A percentile compares a stretch with the other conserved stretches of the same genome.
These are phyloP conservation scores for Cyberlindnera misumaiensis DNA, from an alignment of 805 yeast genomes.

Conservation along the genomic window DNA sequence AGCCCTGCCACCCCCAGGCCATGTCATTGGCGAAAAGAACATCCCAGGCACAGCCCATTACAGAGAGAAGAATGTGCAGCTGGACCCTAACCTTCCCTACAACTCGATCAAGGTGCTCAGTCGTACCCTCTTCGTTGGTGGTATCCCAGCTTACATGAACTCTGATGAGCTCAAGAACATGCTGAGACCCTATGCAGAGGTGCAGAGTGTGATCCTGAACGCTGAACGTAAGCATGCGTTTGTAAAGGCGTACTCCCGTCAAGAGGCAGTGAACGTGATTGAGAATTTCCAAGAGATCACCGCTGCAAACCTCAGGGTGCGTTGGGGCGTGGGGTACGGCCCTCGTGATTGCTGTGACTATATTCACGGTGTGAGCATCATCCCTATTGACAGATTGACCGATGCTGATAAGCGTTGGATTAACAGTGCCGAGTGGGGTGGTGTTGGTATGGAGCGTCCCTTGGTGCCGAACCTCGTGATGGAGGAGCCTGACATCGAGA, in stretches of 20 bases:
- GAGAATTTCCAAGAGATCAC: constrained; percentile 61
- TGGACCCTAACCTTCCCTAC: constrained; percentile 65
- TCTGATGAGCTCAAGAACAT: constrained; percentile 64
- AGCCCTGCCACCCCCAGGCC: constrained; percentile 22
- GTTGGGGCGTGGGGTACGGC: constrained; percentile 99
- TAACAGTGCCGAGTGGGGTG: constrained; percentile 91
- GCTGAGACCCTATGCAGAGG: constrained; percentile 81
- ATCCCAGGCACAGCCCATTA: constrained; percentile 67
- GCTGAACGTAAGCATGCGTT: constrained; percentile 92
- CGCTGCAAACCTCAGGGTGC: constrained; percentile 56
- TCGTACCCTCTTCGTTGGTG: constrained; percentile 91
- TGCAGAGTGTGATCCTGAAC: constrained; percentile 84
- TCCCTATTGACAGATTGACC: constrained; percentile 81
- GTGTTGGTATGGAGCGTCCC: constrained; percentile 78
- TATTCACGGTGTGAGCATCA: constrained; percentile 80
- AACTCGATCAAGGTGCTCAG: constrained; percentile 79
- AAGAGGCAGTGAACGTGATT: constrained; percentile 82
- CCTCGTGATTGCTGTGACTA: constrained; percentile 98
- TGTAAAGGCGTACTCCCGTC: constrained; percentile 86
- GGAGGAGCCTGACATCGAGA: constrained; percentile 97
- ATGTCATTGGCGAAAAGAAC: constrained; percentile 53
- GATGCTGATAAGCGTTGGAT: constrained; percentile 94
- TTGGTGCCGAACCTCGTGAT: constrained; percentile 72
- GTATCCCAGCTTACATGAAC: constrained; percentile 78
- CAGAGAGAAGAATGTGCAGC: constrained; percentile 66